Percentiles rank a stretch among this genome's conserved stretches.
These are phyloP conservation scores for Amauroascus verrucosus DNA, from an alignment of 2,329 filamentous ascomycete genomes.

Conservation along the genomic window DNA sequence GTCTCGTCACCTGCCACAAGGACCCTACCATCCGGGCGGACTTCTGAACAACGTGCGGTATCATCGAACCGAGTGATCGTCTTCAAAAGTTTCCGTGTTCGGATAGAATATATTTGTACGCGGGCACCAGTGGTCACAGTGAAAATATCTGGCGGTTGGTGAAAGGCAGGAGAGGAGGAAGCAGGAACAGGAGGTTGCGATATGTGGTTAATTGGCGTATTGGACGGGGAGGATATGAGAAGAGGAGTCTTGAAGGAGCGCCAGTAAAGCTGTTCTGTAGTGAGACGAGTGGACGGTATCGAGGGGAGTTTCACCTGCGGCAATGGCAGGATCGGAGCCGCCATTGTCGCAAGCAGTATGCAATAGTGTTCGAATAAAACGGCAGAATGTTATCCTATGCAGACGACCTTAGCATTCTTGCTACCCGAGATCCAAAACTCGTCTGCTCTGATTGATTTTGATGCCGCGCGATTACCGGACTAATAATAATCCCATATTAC, in stretches of 20 bases:
- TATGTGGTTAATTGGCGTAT: constrained; percentile 83
- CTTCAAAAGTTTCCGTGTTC: constrained; percentile 83
- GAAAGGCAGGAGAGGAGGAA: constrained; percentile 34
- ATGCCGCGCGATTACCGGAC: background rate
- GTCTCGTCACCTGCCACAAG: constrained; percentile 85
- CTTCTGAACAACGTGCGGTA: constrained; percentile 77
- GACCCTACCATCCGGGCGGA: constrained; percentile 78
- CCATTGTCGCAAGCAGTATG: constrained; percentile 48
- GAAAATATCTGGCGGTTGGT: constrained; percentile 53
- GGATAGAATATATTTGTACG: constrained; percentile 85
- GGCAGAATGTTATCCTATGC: too few species aligned
- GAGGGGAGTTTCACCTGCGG: constrained; percentile 72
- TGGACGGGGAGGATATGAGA: constrained; percentile 79
- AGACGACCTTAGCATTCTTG: too few species aligned
- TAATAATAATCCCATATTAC: constrained; percentile 8
- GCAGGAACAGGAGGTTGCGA: constrained; percentile 52
- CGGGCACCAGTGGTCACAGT: constrained; percentile 90
- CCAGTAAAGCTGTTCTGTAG: constrained; percentile 94
- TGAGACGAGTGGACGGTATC: constrained; percentile 64
- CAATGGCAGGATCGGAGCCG: constrained; percentile 71
- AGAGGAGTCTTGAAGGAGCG: constrained; percentile 86
- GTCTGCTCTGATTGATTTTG: too few species aligned
- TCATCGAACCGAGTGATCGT: constrained; percentile 91
- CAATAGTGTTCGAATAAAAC: too few species aligned
- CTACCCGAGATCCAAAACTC: too few species aligned